Evolutionary conservation across 2,329 filamentous ascomycete species (phyloP).

Genomic region (Trichoderma sp.): DNA sequence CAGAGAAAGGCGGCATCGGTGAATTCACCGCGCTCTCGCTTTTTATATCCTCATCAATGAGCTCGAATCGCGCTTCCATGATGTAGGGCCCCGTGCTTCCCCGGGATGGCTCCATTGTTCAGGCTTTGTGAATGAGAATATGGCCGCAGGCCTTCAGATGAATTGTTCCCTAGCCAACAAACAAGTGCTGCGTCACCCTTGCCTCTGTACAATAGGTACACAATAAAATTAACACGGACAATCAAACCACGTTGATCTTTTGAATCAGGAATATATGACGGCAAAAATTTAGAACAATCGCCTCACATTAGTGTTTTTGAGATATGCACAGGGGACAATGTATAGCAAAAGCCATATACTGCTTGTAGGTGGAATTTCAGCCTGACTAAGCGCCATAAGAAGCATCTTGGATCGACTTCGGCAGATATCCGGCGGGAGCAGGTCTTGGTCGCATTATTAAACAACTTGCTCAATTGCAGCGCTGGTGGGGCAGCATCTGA

Average conservation of each 20-base stretch:
- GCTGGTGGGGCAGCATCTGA: constrained; percentile 19
- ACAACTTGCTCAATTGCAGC: constrained; percentile 14
- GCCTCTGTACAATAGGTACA: background rate
- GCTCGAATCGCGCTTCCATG: constrained; percentile 34
- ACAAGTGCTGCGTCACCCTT: background rate
- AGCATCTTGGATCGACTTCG: background rate
- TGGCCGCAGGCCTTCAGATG: background rate
- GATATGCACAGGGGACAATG: background rate
- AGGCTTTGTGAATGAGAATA: background rate
- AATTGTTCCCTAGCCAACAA: background rate
- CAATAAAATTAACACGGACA: background rate
- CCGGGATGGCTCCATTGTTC: constrained; percentile 35
- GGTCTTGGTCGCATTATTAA: background rate
- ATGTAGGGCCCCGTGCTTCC: constrained; percentile 29
- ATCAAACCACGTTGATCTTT: background rate
- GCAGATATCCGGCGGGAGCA: constrained; percentile 8
- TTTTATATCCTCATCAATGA: constrained; percentile 34
- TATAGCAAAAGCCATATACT: background rate
- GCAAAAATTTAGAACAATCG: background rate
- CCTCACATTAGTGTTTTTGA: background rate
- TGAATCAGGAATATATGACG: background rate
- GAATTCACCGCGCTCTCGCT: constrained; percentile 31
- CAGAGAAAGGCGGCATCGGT: constrained; percentile 30
- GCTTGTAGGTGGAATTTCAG: background rate
- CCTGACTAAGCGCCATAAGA: constrained; percentile 13